Percentiles rank a stretch among this genome's conserved stretches.
phyloP scores from a whole-genome alignment of 805 yeast genomes.

The Pichia gijzeniarum region DNA sequence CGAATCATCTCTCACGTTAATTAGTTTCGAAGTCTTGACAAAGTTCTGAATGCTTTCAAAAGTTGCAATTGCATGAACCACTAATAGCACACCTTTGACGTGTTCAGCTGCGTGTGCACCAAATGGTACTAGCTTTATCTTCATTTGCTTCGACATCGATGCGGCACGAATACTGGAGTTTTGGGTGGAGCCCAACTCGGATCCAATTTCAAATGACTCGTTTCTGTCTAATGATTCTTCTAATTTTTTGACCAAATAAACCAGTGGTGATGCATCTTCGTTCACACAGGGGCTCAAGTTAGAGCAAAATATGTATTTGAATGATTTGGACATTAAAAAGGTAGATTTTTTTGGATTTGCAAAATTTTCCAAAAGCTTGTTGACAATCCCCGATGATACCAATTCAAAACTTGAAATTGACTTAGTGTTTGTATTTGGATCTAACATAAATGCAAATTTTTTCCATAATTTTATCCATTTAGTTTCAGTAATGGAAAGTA shows the following conservation, averaged over 20 bases:
- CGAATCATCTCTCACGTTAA: neutral
- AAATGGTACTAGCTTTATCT: conserved; percentile 43
- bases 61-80: conserved; percentile 57
- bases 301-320: conserved; percentile 37
- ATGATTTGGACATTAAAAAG: conserved; percentile 35
- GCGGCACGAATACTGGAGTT: conserved; percentile 37
- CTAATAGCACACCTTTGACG: conserved; percentile 32
- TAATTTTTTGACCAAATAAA: conserved; percentile 46
- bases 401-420: conserved; percentile 69
- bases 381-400: conserved; percentile 58
- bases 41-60: conserved; percentile 46
- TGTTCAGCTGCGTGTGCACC: conserved; percentile 28
- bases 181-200: conserved; percentile 37
- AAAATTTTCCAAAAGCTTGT: conserved; percentile 35
- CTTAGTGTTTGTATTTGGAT: conserved; percentile 1
- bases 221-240: conserved; percentile 70
- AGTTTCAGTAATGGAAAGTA: conserved; percentile 21
- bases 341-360: conserved; percentile 23
- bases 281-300: conserved; percentile 27
- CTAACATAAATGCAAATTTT: conserved; percentile 24
- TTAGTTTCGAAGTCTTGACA: conserved; percentile 26
- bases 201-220: conserved; percentile 67
- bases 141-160: conserved; percentile 66
- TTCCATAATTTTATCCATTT: conserved; percentile 35
- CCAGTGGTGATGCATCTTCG: conserved; percentile 31